Percentiles rank a stretch among this genome's conserved stretches.
phyloP scores from a whole-genome alignment of 2,329 filamentous ascomycete genomes.

The Claviceps cyperi region DNA sequence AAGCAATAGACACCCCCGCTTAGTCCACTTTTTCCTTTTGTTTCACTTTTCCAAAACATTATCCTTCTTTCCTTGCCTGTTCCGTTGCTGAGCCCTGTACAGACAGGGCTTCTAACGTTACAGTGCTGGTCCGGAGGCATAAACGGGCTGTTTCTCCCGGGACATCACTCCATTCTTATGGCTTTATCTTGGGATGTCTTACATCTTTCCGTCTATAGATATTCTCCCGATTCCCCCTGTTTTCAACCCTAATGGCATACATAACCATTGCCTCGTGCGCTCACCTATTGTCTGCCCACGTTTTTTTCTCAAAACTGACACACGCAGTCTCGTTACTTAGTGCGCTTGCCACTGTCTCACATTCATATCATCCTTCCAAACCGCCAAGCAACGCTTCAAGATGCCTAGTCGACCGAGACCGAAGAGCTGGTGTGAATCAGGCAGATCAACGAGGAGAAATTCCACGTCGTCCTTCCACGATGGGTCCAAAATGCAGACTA shows the following conservation, averaged over 20 bases:
- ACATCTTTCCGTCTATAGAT: background rate
- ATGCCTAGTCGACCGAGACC: background rate
- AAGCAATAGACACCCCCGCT: background rate
- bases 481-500: background rate
- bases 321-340: too few relatives aligned
- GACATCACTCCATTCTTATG: background rate
- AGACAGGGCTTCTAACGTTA: background rate
- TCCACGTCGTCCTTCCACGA: background rate
- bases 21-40: background rate
- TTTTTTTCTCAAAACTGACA: too few relatives aligned
- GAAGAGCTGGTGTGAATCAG: slow-evolving; percentile 4
- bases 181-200: background rate
- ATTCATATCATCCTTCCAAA: background rate
- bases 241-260: background rate
- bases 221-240: background rate
- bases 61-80: background rate
- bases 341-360: background rate
- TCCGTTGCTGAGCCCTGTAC: slow-evolving; percentile 1
- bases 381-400: background rate
- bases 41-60: background rate
- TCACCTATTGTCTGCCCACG: background rate
- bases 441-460: slow-evolving; percentile 2
- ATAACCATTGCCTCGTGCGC: background rate
- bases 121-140: background rate
- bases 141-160: background rate